phyloP scores from a whole-genome alignment of 2,329 filamentous ascomycete genomes.

The Triangularia verruculosa region DNA sequence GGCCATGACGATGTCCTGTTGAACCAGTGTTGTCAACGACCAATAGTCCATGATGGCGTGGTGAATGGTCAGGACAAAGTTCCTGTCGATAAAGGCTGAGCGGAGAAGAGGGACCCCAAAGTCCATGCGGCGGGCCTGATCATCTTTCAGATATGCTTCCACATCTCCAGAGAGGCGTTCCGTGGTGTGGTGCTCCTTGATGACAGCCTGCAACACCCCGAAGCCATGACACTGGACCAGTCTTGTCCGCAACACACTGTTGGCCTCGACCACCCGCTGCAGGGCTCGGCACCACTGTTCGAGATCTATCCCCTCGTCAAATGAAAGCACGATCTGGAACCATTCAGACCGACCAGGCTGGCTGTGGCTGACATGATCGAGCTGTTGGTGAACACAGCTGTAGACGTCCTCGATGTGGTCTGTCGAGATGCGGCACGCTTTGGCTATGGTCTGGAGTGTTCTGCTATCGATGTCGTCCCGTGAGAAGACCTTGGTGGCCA shows the following conservation, averaged over 20 bases:
- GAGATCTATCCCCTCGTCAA: background rate
- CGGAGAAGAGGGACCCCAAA: background rate
- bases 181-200: background rate
- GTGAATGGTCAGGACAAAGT: background rate
- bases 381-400: background rate
- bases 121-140: background rate
- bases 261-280: background rate
- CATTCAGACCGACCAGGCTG: background rate
- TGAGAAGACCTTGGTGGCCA: background rate
- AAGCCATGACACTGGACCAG: background rate
- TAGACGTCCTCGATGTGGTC: background rate
- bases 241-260: background rate
- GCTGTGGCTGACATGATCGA: background rate
- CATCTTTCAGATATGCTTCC: background rate
- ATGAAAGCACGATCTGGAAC: background rate
- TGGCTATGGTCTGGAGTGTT: background rate
- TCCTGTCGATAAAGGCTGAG: background rate
- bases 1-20: background rate
- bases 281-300: background rate
- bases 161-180: background rate
- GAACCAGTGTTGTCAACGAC: background rate
- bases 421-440: background rate
- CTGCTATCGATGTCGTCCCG: background rate
- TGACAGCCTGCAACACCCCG: background rate
- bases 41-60: constrained; percentile 2